Evolutionary conservation across 2,329 filamentous ascomycete species (phyloP), one percentile per base, ranked within the genome.

Genomic region (Elsinoe batatas): DNA sequence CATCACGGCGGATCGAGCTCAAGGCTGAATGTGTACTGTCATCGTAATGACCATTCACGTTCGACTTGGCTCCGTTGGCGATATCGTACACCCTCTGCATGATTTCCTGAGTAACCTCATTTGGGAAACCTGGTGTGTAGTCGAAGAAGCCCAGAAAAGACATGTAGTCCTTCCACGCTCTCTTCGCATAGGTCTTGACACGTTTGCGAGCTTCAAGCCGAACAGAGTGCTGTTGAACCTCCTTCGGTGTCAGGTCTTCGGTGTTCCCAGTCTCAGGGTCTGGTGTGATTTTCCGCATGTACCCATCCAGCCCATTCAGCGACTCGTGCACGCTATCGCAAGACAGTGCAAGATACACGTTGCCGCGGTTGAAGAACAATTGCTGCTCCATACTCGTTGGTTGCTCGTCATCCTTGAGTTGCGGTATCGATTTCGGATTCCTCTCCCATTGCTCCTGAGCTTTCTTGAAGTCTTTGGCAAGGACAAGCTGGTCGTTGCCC

Each of bases 321-420:
- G 84, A 80, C 15, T 71, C 70, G 57, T 79, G 71, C 42, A 90
- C 79, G 63, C 83, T 73, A 56, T 82, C 75, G 63, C 81, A 88
- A 11, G 88, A 87, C 63, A 89, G 76, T 3, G 79, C 80, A 35
- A 94, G 73, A 66, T 91, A 87, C 4, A 83, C 82, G 4, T 81
- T 80, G 1, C 82, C 88, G 44, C 88, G 80, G 61, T 91, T 85
- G 67, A 93, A 91, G 3, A 88, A 69, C 3, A 93, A 69, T 64
- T 93, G 88, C 47, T 79, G 76, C 65, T 88, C 84, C 60, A 91
- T 73, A 65, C 87, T 88, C 62, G 77, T 85, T 12, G 88, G 88
- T 61, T 91, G 87, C 59, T 87, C 77, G 61, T 79, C 77, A 54
- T 83, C 81, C 50, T 77, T 74, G 36, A 81, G 64, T 58, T 76